A percentile compares a stretch with the other conserved stretches of the same genome.
phyloP scores from a whole-genome alignment of 805 yeast genomes.

The Barnettozyma vustinii region DNA sequence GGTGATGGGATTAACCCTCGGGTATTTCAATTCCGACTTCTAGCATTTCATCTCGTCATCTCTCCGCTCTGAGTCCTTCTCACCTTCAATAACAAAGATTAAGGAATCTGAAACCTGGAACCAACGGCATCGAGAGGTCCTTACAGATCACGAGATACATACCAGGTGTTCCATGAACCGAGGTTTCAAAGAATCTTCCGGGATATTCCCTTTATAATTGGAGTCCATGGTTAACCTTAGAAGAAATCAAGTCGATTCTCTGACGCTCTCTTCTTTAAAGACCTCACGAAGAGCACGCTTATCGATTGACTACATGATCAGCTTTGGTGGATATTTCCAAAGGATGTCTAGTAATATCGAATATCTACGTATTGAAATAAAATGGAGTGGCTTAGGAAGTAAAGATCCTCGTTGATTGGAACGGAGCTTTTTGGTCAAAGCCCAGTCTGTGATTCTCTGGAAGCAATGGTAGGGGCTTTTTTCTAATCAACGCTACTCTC shows the following conservation, averaged over 20 bases:
- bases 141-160: background rate
- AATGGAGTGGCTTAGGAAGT: background rate
- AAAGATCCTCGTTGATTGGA: constrained; percentile 2
- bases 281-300: constrained; percentile 1
- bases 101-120: background rate
- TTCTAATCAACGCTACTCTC: background rate
- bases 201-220: background rate
- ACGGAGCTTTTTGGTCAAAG: background rate
- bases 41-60: no score
- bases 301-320: background rate
- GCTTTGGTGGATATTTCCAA: background rate
- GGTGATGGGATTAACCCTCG: background rate
- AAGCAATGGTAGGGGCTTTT: background rate
- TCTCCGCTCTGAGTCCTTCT: background rate
- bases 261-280: background rate
- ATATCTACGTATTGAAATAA: background rate
- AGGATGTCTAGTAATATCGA: background rate
- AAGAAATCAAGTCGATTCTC: background rate
- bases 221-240: background rate
- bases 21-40: background rate
- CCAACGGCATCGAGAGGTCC: background rate
- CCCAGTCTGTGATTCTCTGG: background rate
- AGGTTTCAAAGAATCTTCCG: background rate
- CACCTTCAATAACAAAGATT: background rate
- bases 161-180: background rate